phyloP scores from a whole-genome alignment of 108 stramenopile species.

The Craspedostauros australis region DNA sequence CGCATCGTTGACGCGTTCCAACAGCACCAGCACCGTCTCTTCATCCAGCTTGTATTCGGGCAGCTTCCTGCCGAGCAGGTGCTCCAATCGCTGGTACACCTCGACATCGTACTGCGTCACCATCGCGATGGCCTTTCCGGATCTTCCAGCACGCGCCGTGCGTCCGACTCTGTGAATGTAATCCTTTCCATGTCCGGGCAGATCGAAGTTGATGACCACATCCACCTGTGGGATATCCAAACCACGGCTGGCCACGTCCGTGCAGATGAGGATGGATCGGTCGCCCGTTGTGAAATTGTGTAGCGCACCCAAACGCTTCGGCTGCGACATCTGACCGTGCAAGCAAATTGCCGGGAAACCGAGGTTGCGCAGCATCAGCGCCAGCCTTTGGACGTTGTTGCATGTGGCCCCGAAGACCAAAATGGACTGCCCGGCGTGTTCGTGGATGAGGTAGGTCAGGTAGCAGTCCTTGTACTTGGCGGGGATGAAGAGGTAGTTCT shows the following conservation, averaged over 20 bases:
- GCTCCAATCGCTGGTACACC: constrained; percentile 95
- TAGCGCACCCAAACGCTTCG: constrained; percentile 95
- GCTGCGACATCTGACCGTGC: constrained; percentile 98
- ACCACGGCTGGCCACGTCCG: constrained; percentile 97
- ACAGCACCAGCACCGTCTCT: constrained; percentile 87
- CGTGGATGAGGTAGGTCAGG: constrained; percentile 94
- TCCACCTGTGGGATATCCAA: constrained; percentile 95
- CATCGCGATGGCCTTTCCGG: constrained; percentile 94
- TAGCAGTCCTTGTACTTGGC: constrained; percentile 99
- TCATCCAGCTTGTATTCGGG: constrained; percentile 82
- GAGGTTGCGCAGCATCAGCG: constrained; percentile 93
- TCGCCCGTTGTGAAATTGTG: constrained; percentile 88
- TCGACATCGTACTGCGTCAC: constrained; percentile 99
- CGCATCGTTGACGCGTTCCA: constrained; percentile 95
- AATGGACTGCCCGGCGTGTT: constrained; percentile 92
- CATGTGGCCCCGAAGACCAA: constrained; percentile 98
- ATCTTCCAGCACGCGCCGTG: constrained; percentile 94
- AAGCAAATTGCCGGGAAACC: constrained; percentile 95
- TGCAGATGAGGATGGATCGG: constrained; percentile 87
- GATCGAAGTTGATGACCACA: constrained; percentile 95
- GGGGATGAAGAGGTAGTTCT: constrained; percentile 97
- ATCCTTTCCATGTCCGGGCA: constrained; percentile 94
- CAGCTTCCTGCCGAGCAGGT: constrained; percentile 82
- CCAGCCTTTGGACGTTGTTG: constrained; percentile 90
- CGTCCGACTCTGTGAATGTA: constrained; percentile 98